These are phyloP conservation scores for Yamadazyma kanchanaburiensis DNA, from an alignment of 1,139 yeast species.

Conservation along the genomic window DNA sequence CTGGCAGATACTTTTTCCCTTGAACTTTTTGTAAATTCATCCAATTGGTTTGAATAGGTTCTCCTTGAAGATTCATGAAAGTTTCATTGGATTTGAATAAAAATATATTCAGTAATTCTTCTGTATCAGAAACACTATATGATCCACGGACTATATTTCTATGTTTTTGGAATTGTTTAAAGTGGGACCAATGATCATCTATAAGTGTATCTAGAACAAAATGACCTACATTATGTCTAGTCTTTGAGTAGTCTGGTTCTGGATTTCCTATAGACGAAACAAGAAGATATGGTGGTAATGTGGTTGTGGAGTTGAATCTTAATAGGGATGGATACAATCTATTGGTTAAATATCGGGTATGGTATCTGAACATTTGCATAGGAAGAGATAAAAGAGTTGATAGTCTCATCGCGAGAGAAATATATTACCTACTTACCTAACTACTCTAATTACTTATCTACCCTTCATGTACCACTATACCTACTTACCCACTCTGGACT, in stretches of 20 bases:
- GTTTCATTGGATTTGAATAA: conserved; percentile 46
- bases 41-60: conserved; percentile 47
- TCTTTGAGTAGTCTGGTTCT: conserved; percentile 52
- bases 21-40: conserved; percentile 22
- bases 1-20: conserved; percentile 19
- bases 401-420: conserved; percentile 1
- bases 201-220: conserved; percentile 38
- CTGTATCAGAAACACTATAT: conserved; percentile 19
- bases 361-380: conserved; percentile 9
- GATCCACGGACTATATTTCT: conserved; percentile 17
- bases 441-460: too few species aligned
- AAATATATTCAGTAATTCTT: conserved; percentile 19
- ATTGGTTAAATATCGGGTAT: conserved; percentile 3
- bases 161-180: conserved; percentile 17
- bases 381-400: conserved; percentile 3
- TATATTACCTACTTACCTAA: too few species aligned
- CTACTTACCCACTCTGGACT: too few species aligned
- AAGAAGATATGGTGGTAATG: conserved; percentile 28
- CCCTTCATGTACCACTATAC: too few species aligned
- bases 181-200: conserved; percentile 20
- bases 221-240: conserved; percentile 82
- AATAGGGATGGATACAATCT: conserved; percentile 1
- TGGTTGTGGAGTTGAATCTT: too few species aligned
- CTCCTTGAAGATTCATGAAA: conserved; percentile 69
- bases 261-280: conserved; percentile 80